These are phyloP conservation scores for Blastomyces emzantsi DNA, from an alignment of 2,329 filamentous ascomycete genomes.

Conservation along the genomic window DNA sequence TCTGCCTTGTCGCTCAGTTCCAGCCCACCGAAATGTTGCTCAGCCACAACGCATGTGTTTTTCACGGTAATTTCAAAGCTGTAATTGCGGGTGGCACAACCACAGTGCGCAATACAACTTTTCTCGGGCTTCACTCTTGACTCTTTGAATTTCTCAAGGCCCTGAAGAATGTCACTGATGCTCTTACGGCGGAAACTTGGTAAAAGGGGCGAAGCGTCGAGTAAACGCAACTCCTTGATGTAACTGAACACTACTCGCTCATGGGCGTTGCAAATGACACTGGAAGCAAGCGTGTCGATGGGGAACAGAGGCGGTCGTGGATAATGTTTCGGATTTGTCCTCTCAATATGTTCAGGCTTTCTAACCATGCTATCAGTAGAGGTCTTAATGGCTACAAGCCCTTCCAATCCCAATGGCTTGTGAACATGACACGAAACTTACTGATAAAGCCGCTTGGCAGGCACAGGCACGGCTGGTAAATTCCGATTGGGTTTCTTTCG, in stretches of 20 bases:
- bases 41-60: not conserved
- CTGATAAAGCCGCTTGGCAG: conserved; percentile 1
- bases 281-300: not conserved
- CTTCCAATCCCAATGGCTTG: not conserved
- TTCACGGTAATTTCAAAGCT: not conserved
- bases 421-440: conserved; percentile 1
- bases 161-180: not conserved
- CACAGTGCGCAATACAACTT: not conserved
- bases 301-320: not conserved
- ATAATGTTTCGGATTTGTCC: conserved; percentile 5
- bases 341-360: not conserved
- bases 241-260: conserved; percentile 1
- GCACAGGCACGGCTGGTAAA: not conserved
- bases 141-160: not conserved
- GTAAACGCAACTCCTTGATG: not conserved
- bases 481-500: not conserved
- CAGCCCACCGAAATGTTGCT: not conserved
- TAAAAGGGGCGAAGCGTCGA: conserved; percentile 4
- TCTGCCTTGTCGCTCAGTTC: not conserved
- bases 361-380: not conserved
- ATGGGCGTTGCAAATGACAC: not conserved
- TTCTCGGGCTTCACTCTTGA: not conserved
- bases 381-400: too few relatives aligned
- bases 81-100: not conserved
- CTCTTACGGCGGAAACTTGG: not conserved